Evolutionary conservation across 805 yeast genomes (phyloP), one percentile per base, ranked within the genome.

Genomic region (Candida chilensis): DNA sequence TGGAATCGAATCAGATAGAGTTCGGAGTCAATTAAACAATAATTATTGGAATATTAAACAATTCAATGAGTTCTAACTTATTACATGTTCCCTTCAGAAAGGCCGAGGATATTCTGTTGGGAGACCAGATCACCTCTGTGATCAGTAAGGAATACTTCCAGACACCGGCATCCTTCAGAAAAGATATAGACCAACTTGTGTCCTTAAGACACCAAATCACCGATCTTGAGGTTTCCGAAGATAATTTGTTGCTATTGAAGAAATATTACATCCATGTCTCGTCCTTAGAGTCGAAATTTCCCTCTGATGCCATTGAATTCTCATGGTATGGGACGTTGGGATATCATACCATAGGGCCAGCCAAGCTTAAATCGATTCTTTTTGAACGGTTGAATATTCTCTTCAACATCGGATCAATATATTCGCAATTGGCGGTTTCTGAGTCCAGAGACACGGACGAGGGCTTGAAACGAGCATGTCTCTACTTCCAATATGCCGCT

Each of bases 321-420:
- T 62, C 73, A 0, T 90, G 96, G 97, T 71, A 58, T 44, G 78
- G 78, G 15, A 71, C 85, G 1, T 52, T 83, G 4, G 78, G 83
- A 0, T 67, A 69, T 31, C 57, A 75, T 13, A 61, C 68, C 3
- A 52, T 64, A 5, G 70, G 73, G 0, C 71, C 74, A 1, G 54
- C 64, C 12, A 59, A 52, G 28, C 44, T 59, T 22, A 49, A 54
- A 17, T 72, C 86, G 0, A 47, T 83, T 4, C 38, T 48, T 16
- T 75, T 69, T 42, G 96, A 88, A 47, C 62, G 60, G 37, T 45
- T 68, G 26, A 81, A 82, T 44, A 47, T 83, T 0, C 43, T 78
- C 5, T 87, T 71, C 54, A 87, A 85, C 49, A 49, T 83, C 24
- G 95, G 77, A 0, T 67, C 85, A 0, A 34, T 71, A 5, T 74